Percentiles rank a stretch among this genome's conserved stretches.
These are phyloP conservation scores for Cystobasidium sp. DNA, from an alignment of 1,284 basidiomycete species.

Conservation along the genomic window DNA sequence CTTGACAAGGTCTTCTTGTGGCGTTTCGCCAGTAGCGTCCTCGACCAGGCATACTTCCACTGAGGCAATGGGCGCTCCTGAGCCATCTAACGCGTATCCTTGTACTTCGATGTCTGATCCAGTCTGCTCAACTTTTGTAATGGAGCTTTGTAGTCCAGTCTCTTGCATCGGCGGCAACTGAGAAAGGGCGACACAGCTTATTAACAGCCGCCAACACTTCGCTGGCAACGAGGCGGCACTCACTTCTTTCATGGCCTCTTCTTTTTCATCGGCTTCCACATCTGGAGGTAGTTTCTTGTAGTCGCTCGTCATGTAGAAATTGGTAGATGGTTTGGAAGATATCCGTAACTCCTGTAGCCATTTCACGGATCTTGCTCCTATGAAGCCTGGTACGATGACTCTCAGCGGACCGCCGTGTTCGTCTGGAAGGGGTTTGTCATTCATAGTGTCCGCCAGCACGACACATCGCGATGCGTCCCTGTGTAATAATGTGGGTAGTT, in stretches of 20 bases:
- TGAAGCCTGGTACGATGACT: conserved; percentile 65
- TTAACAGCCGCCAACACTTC: background rate
- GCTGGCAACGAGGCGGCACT: background rate
- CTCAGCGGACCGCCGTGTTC: conserved; percentile 66
- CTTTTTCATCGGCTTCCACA: conserved; percentile 45
- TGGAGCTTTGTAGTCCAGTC: conserved; percentile 46
- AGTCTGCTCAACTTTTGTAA: conserved; percentile 27
- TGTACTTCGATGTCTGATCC: conserved; percentile 26
- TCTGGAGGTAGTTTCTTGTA: conserved; percentile 49
- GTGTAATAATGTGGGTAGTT: background rate
- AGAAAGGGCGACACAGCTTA: background rate
- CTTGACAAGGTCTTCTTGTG: conserved; percentile 7
- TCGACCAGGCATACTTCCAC: conserved; percentile 11
- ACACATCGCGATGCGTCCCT: conserved; percentile 54
- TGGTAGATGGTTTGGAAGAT: conserved; percentile 19
- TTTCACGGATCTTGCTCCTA: conserved; percentile 66
- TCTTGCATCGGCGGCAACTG: conserved; percentile 28
- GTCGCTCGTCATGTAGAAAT: conserved; percentile 47
- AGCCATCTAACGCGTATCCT: conserved; percentile 46
- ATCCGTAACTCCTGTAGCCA: conserved; percentile 61
- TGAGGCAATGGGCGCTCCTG: background rate
- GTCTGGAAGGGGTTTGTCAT: conserved; percentile 63
- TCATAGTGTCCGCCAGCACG: conserved; percentile 67
- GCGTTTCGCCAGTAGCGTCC: background rate
- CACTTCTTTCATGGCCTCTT: conserved; percentile 45